Evolutionary conservation across 768 basidiomycete genomes (phyloP).

Genomic region (Asterophora parasitica): DNA sequence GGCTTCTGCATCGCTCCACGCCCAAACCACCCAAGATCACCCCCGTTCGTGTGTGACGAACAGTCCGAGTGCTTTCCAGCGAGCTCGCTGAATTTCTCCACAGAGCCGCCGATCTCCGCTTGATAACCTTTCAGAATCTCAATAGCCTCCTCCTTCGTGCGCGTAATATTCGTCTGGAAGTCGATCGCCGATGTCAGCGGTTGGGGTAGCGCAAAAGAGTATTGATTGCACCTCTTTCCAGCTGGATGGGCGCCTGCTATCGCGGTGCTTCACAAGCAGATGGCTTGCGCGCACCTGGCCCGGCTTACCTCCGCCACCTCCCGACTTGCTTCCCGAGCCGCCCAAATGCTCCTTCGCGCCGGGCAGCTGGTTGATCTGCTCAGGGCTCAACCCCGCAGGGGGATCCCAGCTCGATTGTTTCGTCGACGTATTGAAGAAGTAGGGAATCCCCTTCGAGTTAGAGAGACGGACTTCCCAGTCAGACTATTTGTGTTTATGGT

Average conservation of each 20-base stretch:
- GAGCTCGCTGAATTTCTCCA: constrained; percentile 67
- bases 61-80: constrained; percentile 84
- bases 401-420: constrained; percentile 76
- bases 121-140: constrained; percentile 66
- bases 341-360: constrained; percentile 55
- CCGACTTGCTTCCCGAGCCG: constrained; percentile 1
- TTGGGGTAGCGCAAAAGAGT: background rate
- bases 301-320: constrained; percentile 20
- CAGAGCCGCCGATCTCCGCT: constrained; percentile 50
- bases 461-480: constrained; percentile 89
- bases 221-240: constrained; percentile 69
- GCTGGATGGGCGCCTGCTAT: constrained; percentile 72
- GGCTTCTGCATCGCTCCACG: constrained; percentile 94
- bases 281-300: constrained; percentile 89
- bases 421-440: constrained; percentile 80
- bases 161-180: constrained; percentile 70
- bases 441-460: constrained; percentile 68
- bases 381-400: constrained; percentile 56
- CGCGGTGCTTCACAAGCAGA: constrained; percentile 87
- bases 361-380: constrained; percentile 57
- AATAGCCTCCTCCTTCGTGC: constrained; percentile 86
- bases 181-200: constrained; percentile 1
- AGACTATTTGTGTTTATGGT: constrained; percentile 13
- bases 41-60: constrained; percentile 73
- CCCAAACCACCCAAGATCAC: constrained; percentile 87